Evolutionary conservation across 345 rosid species (phyloP), one percentile per base, ranked within the genome.

Genomic region (Lumnitzera racemosa): DNA sequence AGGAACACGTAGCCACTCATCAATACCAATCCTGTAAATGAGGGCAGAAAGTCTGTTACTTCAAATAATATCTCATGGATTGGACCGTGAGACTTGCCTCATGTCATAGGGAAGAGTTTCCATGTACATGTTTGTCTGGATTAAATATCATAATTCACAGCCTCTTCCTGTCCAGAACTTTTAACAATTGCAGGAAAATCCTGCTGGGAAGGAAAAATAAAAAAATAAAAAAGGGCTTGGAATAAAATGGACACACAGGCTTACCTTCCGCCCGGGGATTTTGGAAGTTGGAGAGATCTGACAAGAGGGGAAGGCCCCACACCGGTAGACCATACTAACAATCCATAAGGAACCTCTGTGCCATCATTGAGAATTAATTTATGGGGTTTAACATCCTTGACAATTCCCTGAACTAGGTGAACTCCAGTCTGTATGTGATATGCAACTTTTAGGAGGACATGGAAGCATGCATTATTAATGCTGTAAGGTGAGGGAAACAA

Each of bases 311-410:
- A 85, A 61, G 96, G 98, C 63, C 96, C 98, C 29, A 92, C 96
- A 58, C 96, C 97, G 4, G 96, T 89, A 47, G 97, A 89, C 98
- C 98, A 92, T 11, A 87, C 96, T 72, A 92, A 71, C 61, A 92
- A 73, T 46, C 98, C 97, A 29, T 87, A 87, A 1, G 96, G 98
- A 58, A 89, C 94, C 80, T 82, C 94, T 11, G 94, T 72, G 62
- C 88, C 94, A 72, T 92, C 94, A 47, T 63, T 82, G 55, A 92
- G 96, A 66, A 89, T 69, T 59, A 92, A 73, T 69, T 82, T 81
- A 70, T 73, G 78, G 61, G 94, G 84, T 72, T 87, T 55, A 57
- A 92, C 96, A 69, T 83, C 96, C 82, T 85, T 92, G 72, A 92
- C 96, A 67, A 83, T 67, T 53, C 96, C 98, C 59, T 81, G 88